A percentile compares a stretch with the other conserved stretches of the same genome.
Evolutionary conservation across 805 yeast species (phyloP).

Genomic region (Hanseniaspora thailandica): DNA sequence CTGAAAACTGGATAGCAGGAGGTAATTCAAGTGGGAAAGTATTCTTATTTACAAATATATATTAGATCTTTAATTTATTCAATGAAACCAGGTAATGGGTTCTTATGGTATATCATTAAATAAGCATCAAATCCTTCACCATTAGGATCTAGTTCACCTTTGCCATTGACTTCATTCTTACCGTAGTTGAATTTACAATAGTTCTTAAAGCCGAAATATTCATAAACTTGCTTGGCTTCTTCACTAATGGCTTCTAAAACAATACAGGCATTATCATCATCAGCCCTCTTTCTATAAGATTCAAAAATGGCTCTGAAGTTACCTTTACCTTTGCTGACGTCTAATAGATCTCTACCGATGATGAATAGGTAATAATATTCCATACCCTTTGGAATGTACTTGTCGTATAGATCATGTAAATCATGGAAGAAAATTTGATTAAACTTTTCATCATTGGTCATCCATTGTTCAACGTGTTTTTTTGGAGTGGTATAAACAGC

Average conservation of each 20-base stretch:
- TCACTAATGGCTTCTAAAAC: constrained; percentile 16
- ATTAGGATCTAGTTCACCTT: constrained; percentile 20
- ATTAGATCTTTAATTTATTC: neutral
- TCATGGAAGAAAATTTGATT: constrained; percentile 15
- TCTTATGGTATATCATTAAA: constrained; percentile 28
- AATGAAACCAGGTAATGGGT: constrained; percentile 15
- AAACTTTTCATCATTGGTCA: constrained; percentile 15
- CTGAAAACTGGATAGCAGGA: constrained; percentile 81
- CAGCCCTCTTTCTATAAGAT: constrained; percentile 13
- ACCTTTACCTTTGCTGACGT: constrained; percentile 15
- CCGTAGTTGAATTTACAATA: constrained; percentile 11
- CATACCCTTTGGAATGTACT: constrained; percentile 21
- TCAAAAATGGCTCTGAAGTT: constrained; percentile 16
- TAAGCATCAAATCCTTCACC: constrained; percentile 28
- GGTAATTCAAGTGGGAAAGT: constrained; percentile 91
- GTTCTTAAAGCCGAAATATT: constrained; percentile 10
- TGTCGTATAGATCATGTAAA: constrained; percentile 19
- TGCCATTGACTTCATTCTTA: constrained; percentile 12
- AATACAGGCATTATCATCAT: constrained; percentile 12
- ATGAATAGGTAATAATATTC: constrained; percentile 15
- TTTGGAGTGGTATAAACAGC: constrained; percentile 15
- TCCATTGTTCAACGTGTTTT: constrained; percentile 14
- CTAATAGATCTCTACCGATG: constrained; percentile 15
- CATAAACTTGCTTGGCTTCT: constrained; percentile 17
- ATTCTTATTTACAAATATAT: constrained; percentile 37